phyloP scores from a whole-genome alignment of 192 early-diverging fungal species.

The Hyaloraphidium curvatum region DNA sequence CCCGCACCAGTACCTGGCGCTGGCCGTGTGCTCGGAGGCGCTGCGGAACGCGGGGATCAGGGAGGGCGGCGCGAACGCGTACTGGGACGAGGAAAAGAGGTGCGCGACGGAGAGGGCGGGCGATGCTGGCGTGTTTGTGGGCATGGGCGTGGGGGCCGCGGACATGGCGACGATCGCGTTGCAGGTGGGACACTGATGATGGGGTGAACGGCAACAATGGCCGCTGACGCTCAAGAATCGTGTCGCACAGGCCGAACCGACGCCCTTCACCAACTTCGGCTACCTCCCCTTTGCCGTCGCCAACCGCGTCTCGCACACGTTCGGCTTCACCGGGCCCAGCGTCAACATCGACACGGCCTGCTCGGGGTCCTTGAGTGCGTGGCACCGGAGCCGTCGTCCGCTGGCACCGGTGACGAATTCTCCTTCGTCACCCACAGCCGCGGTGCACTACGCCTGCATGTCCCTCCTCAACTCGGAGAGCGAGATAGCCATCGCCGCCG shows the following conservation, averaged over 20 bases:
- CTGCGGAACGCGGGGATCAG: background rate
- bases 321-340: background rate
- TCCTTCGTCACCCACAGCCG: background rate
- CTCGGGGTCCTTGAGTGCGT: background rate
- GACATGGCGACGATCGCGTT: background rate
- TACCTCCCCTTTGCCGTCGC: slow-evolving; percentile 3
- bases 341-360: slow-evolving; percentile 2
- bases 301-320: background rate
- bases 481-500: background rate
- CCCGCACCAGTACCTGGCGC: slow-evolving; percentile 1
- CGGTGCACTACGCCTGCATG: background rate
- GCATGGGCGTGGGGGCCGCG: background rate
- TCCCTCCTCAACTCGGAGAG: background rate
- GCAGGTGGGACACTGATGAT: background rate
- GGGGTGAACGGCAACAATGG: background rate
- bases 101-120: background rate
- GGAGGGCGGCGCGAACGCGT: background rate
- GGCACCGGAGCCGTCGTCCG: background rate
- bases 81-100: background rate
- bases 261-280: slow-evolving; percentile 1
- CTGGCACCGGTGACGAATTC: background rate
- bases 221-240: background rate
- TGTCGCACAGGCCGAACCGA: background rate
- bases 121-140: slow-evolving; percentile 2
- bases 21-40: background rate